Conservation (phyloP, 441 rosid species). For the Dalechampia spathulata region DNA sequence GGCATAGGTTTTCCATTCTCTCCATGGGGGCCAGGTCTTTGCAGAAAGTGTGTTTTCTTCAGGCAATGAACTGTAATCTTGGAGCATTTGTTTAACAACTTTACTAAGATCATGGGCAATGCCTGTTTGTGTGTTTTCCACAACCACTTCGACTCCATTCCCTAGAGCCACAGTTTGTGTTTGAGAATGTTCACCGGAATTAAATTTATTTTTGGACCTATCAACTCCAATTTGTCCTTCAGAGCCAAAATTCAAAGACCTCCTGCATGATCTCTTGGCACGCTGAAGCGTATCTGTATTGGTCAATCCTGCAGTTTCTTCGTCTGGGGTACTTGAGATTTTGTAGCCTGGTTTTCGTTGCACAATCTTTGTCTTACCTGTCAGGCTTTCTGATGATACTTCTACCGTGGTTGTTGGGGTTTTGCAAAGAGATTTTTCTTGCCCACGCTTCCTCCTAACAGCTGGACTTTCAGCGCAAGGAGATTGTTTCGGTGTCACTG, state of each 20-base stretch:
- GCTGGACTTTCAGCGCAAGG: slow-evolving; percentile 19
- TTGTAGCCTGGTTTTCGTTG: slow-evolving; percentile 36
- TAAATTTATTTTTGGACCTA: slow-evolving; percentile 16
- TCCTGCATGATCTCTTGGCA: slow-evolving; percentile 44
- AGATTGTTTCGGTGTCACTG: slow-evolving; percentile 8
- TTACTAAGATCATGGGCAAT: slow-evolving; percentile 18
- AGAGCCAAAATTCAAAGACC: slow-evolving; percentile 54
- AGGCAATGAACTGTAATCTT: slow-evolving; percentile 17
- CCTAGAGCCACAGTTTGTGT: slow-evolving; percentile 18
- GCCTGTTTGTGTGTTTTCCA: slow-evolving; percentile 24
- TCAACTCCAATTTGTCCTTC: slow-evolving; percentile 29
- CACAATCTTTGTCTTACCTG: slow-evolving; percentile 55
- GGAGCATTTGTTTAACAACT: slow-evolving; percentile 25
- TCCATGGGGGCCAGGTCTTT: slow-evolving; percentile 17
- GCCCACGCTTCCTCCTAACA: slow-evolving; percentile 57
- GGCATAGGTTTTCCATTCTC: slow-evolving; percentile 11
- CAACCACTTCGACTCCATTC: slow-evolving; percentile 30
- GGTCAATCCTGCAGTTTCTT: slow-evolving; percentile 23
- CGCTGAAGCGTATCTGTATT: slow-evolving; percentile 23
- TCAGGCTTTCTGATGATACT: slow-evolving; percentile 22
- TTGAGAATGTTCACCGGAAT: slow-evolving; percentile 15
- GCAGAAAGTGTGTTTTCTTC: too few relatives aligned
- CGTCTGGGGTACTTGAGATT: slow-evolving; percentile 28
- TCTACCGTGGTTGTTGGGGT: slow-evolving; percentile 14
- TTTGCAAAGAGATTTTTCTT: slow-evolving; percentile 23